These are phyloP conservation scores for Rhizopogon vulgaris DNA, from an alignment of 768 basidiomycete genomes.

Conservation along the genomic window DNA sequence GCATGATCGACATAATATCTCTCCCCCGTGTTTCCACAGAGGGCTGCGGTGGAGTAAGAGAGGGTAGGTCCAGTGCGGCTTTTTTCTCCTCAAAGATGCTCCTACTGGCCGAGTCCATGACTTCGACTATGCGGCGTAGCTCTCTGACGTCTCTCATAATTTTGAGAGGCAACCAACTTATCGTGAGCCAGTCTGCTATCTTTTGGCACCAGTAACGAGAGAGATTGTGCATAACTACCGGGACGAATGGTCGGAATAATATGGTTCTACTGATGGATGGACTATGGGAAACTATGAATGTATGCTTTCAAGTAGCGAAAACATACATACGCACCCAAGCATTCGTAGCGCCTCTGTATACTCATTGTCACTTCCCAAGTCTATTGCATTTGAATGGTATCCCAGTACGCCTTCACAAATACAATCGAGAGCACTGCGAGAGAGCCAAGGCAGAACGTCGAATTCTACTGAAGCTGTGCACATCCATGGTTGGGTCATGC, in stretches of 20 bases:
- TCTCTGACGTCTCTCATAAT: not conserved
- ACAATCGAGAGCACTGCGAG: constrained; percentile 19
- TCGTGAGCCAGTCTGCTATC: constrained; percentile 15
- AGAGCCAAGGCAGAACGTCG: constrained; percentile 18
- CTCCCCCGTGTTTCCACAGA: constrained; percentile 5
- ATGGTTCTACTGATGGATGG: constrained; percentile 5
- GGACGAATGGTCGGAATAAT: constrained; percentile 13
- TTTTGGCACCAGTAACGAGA: constrained; percentile 9
- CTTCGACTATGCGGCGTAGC: constrained; percentile 7
- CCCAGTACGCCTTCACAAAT: constrained; percentile 19
- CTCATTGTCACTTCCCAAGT: constrained; percentile 7
- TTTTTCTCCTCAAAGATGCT: constrained; percentile 16
- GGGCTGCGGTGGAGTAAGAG: not conserved
- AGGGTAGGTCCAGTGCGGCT: not conserved
- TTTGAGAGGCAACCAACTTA: constrained; percentile 1
- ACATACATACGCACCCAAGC: constrained; percentile 11
- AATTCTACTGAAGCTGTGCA: constrained; percentile 10
- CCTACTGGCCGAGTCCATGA: constrained; percentile 9
- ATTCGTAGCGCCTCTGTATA: constrained; percentile 13
- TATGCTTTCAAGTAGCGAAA: not conserved
- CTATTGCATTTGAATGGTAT: constrained; percentile 15
- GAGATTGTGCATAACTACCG: constrained; percentile 9
- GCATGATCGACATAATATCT: constrained; percentile 24
- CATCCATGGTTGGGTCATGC: not conserved
- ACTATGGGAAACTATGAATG: not conserved